Evolutionary conservation across 2,329 filamentous ascomycete species (phyloP).

Genomic region (Fusarium veterinarium): DNA sequence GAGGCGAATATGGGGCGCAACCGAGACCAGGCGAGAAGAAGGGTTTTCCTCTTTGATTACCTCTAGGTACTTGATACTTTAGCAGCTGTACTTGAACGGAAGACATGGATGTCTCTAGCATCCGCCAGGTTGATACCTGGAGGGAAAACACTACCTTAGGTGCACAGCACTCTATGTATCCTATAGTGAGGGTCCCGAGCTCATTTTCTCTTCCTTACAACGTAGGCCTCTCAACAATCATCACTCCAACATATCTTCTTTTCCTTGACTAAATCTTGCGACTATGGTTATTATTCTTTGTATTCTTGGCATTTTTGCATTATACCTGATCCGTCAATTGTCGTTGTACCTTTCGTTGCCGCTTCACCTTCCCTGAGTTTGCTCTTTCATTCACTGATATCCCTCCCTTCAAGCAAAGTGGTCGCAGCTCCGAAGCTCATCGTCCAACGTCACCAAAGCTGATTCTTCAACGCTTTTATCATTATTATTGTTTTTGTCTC

Average conservation of each 20-base stretch:
- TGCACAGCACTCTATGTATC: background rate
- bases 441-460: background rate
- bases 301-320: slow-evolving; percentile 28
- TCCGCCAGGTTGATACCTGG: background rate
- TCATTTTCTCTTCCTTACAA: slow-evolving; percentile 35
- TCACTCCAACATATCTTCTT: slow-evolving; percentile 3
- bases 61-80: background rate
- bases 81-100: background rate
- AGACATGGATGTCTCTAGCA: background rate
- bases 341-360: slow-evolving; percentile 33
- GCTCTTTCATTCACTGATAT: background rate
- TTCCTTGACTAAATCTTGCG: slow-evolving; percentile 10
- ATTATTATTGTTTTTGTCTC: background rate
- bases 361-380: slow-evolving; percentile 27
- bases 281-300: slow-evolving; percentile 40
- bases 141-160: background rate
- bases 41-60: slow-evolving; percentile 15
- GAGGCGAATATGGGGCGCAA: slow-evolving; percentile 25
- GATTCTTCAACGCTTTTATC: background rate
- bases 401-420: slow-evolving; percentile 8
- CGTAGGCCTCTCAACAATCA: slow-evolving; percentile 5
- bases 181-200: slow-evolving; percentile 9
- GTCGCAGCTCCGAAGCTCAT: slow-evolving; percentile 20
- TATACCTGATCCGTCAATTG: slow-evolving; percentile 34
- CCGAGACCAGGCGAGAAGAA: slow-evolving; percentile 9